Evolutionary conservation across 148 eudicot genomes (phyloP), one percentile per base, ranked within the genome.

Genomic region (Cornus suecica): DNA sequence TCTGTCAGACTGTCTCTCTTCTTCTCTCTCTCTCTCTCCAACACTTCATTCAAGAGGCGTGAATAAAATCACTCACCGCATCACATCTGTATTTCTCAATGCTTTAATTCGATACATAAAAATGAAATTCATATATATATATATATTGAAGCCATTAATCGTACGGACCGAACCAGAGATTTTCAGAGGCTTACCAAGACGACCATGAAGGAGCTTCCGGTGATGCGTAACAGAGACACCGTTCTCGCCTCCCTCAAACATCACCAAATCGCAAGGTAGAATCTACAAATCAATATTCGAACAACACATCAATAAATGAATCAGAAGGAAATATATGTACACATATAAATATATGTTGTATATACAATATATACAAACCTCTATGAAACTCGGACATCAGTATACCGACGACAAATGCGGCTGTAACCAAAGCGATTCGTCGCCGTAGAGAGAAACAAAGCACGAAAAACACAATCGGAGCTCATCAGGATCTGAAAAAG

Each of bases 201-300:
- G 75, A 75, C 31, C n/a, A n/a, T n/a, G 73, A 67, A 89, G 84
- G 52, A 89, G 80, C 75, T 89, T 89, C 32, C 92, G 86, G 68
- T n/a, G n/a, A n/a, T 89, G 87, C 28, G 86, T 82, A 28, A 76
- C 61, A 26, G 82, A 73, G 54, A 28, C 18, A 28, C 54, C 25
- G 37, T 45, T 34, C 29, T 25, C 58, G 67, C 48, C n/a, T 64
- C 73, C 70, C 65, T 30, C 70, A 28, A 58, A 60, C 66, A 29
- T 15, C 23, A 73, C 28, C 52, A 8, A 56, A 32, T 1, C 22
- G 52, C 3, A 54, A 58, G 24, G 71, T 76, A 71, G 48, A 3
- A 9, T 41, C 8, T 5, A 37, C 8, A 64, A 65, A 64, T 3
- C 30, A 31, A 65, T 29, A 2, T 1, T 29, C 9, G 5, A 28